Conservation (phyloP, 306 rosid genomes). For the Elaeagnus macrophylla region DNA sequence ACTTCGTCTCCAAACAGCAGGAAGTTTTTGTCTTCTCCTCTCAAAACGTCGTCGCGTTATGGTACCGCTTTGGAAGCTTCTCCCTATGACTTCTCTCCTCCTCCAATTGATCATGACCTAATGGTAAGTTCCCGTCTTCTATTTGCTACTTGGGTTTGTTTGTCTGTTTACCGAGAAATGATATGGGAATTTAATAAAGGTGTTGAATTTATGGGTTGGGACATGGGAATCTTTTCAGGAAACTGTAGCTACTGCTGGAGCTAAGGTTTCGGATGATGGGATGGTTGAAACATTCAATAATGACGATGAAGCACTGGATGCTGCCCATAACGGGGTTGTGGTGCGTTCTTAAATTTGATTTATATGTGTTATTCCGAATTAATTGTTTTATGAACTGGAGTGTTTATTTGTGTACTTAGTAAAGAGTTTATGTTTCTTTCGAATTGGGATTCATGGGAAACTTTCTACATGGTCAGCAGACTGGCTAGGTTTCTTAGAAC, state of each 20-base stretch:
- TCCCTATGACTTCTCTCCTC: conserved; percentile 75
- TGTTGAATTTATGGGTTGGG: background rate
- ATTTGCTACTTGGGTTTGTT: background rate
- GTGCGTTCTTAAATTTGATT: conserved; percentile 30
- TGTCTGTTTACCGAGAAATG: background rate
- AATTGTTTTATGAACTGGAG: background rate
- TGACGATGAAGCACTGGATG: conserved; percentile 73
- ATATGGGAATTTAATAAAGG: background rate
- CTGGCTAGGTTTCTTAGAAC: too few relatives aligned
- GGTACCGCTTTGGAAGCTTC: conserved; percentile 17
- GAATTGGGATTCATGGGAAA: background rate
- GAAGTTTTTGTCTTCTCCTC: conserved; percentile 4
- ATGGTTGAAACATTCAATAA: conserved; percentile 58
- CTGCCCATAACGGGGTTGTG: conserved; percentile 48
- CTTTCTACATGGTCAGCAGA: too few relatives aligned
- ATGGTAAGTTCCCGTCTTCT: conserved; percentile 31
- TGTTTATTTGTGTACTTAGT: background rate
- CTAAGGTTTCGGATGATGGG: conserved; percentile 57
- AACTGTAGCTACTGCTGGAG: conserved; percentile 38
- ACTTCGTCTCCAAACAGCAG: background rate
- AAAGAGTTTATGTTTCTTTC: background rate
- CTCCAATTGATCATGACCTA: conserved; percentile 82
- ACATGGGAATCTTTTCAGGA: conserved; percentile 39
- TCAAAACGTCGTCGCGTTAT: conserved; percentile 3
- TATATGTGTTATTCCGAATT: background rate